These are phyloP conservation scores for Sclerotinia nivalis DNA, from an alignment of 2,329 filamentous ascomycete species.

Conservation along the genomic window DNA sequence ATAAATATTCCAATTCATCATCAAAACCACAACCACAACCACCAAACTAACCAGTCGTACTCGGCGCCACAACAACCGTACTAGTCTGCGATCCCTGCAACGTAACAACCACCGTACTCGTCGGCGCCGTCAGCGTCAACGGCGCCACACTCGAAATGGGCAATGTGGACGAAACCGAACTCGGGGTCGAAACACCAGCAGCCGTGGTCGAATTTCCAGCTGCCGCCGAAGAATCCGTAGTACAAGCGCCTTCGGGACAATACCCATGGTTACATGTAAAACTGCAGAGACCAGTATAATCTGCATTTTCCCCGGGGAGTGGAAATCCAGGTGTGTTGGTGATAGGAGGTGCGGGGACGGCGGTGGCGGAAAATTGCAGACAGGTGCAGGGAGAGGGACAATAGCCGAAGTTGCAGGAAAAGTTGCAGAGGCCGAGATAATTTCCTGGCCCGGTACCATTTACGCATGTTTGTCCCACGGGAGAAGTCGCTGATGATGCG, in stretches of 20 bases:
- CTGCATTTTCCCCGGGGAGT: constrained; percentile 39
- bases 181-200: not conserved
- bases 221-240: not conserved
- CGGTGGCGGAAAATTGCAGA: constrained; percentile 27
- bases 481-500: not conserved
- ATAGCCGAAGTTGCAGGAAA: constrained; percentile 35
- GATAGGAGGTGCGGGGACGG: constrained; percentile 29
- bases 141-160: not conserved
- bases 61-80: constrained; percentile 2
- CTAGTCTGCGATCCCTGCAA: not conserved
- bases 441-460: constrained; percentile 39
- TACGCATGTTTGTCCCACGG: constrained; percentile 26
- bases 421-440: constrained; percentile 44
- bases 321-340: constrained; percentile 44
- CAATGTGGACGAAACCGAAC: not conserved
- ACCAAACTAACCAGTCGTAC: not conserved
- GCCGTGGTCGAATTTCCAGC: not conserved
- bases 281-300: constrained; percentile 49
- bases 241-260: constrained; percentile 21
- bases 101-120: constrained; percentile 17
- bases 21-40: not conserved
- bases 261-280: constrained; percentile 51
- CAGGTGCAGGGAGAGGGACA: constrained; percentile 36
- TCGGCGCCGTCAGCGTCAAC: constrained; percentile 1
- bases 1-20: not conserved